phyloP scores from a whole-genome alignment of 805 yeast genomes.

The Teunomyces stri region DNA sequence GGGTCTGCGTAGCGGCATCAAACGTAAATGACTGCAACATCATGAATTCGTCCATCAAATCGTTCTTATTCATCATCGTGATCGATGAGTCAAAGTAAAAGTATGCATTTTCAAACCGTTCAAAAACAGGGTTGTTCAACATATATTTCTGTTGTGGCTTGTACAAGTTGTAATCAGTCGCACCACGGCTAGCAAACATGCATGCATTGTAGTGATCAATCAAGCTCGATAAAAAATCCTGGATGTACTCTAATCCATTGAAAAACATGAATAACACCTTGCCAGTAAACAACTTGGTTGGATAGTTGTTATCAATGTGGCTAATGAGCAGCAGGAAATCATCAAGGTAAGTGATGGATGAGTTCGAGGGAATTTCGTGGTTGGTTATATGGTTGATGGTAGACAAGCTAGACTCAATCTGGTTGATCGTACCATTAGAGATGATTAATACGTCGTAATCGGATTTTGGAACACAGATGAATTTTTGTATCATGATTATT shows the following conservation, averaged over 20 bases:
- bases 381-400: slow-evolving; percentile 21
- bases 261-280: slow-evolving; percentile 38
- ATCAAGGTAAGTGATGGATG: slow-evolving; percentile 25
- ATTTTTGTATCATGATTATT: slow-evolving; percentile 33
- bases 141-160: neutral
- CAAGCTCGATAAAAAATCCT: slow-evolving; percentile 26
- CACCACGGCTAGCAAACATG: slow-evolving; percentile 1
- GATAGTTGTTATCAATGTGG: slow-evolving; percentile 12
- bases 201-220: slow-evolving; percentile 25
- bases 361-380: slow-evolving; percentile 20
- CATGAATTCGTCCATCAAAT: slow-evolving; percentile 1
- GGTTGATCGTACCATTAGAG: slow-evolving; percentile 32
- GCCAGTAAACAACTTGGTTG: slow-evolving; percentile 19
- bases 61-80: slow-evolving; percentile 5
- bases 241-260: slow-evolving; percentile 32
- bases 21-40: slow-evolving; percentile 3
- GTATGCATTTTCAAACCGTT: slow-evolving; percentile 24
- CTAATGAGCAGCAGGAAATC: slow-evolving; percentile 18
- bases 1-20: slow-evolving; percentile 6
- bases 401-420: slow-evolving; percentile 22
- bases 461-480: slow-evolving; percentile 29
- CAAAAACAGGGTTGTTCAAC: slow-evolving; percentile 7
- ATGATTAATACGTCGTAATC: slow-evolving; percentile 34
- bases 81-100: slow-evolving; percentile 35
- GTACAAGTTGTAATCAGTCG: neutral